phyloP scores from a whole-genome alignment of 2,329 filamentous ascomycete genomes.

The Colletotrichum somersetense region DNA sequence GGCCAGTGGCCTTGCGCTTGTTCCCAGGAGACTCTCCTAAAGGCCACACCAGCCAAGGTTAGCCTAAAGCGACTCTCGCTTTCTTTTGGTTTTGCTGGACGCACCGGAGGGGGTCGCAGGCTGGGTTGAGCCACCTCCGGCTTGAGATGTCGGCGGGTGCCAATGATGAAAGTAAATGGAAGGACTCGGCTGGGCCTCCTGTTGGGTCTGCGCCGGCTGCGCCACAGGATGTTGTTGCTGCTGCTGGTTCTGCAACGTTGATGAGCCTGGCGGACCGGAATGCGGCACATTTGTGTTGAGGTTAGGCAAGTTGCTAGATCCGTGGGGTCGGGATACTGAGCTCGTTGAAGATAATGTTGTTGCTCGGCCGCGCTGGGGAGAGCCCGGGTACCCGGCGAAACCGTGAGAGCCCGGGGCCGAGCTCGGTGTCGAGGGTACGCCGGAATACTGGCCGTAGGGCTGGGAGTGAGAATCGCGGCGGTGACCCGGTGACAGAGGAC shows the following conservation, averaged over 20 bases:
- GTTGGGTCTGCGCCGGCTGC: conserved; percentile 68
- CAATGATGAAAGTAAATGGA: conserved; percentile 94
- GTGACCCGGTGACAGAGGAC: conserved; percentile 65
- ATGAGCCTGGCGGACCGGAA: conserved; percentile 49
- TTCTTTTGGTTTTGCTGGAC: conserved; percentile 66
- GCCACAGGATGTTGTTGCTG: conserved; percentile 54
- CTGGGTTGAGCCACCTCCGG: conserved; percentile 70
- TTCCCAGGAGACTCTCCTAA: conserved; percentile 81
- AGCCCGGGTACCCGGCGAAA: conserved; percentile 62
- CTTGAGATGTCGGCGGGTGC: conserved; percentile 82
- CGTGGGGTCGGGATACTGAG: conserved; percentile 53
- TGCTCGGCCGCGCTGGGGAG: conserved; percentile 62
- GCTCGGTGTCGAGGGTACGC: conserved; percentile 58
- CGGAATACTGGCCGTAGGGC: conserved; percentile 57
- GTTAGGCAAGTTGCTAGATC: conserved; percentile 55
- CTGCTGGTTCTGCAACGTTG: conserved; percentile 51
- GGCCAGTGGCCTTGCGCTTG: conserved; percentile 79
- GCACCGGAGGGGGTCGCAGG: conserved; percentile 82
- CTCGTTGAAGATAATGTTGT: conserved; percentile 60
- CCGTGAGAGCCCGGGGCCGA: conserved; percentile 55
- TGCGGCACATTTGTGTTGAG: conserved; percentile 61
- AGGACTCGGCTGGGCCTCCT: conserved; percentile 75
- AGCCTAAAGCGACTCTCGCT: conserved; percentile 58
- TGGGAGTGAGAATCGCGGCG: conserved; percentile 65
- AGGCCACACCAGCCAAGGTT: conserved; percentile 56